A percentile compares a stretch with the other conserved stretches of the same genome.
Evolutionary conservation across 2,329 filamentous ascomycete genomes (phyloP).

Genomic region (Grosmannia clavigera): DNA sequence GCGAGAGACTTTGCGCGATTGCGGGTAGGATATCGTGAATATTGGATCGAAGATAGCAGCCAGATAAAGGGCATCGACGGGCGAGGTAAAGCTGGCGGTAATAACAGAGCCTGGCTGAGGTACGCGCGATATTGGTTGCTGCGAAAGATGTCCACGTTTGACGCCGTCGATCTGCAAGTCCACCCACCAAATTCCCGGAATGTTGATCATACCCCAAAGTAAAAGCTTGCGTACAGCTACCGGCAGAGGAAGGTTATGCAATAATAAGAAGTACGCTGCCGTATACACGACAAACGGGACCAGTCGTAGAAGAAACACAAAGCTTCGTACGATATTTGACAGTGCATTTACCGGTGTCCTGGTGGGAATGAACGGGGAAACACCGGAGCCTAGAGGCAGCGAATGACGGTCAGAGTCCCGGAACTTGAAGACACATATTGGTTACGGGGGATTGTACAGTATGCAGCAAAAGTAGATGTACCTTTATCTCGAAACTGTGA

Average conservation of each 20-base stretch:
- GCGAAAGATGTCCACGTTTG: conserved; percentile 73
- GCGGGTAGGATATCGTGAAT: conserved; percentile 77
- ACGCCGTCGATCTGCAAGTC: conserved; percentile 97
- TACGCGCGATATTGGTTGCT: conserved; percentile 59
- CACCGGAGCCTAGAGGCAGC: conserved; percentile 62
- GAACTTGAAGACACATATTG: neutral
- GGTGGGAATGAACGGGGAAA: conserved; percentile 87
- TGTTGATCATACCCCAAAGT: conserved; percentile 75
- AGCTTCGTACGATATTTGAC: conserved; percentile 50
- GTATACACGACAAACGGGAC: conserved; percentile 61
- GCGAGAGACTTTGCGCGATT: conserved; percentile 57
- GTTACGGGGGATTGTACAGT: neutral
- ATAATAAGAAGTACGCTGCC: conserved; percentile 61
- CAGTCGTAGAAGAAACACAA: conserved; percentile 70
- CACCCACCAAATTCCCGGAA: conserved; percentile 95
- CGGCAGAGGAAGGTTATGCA: conserved; percentile 63
- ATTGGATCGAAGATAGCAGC: conserved; percentile 93
- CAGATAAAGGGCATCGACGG: conserved; percentile 85
- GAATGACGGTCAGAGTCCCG: neutral
- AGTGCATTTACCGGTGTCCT: conserved; percentile 48
- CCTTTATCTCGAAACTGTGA: conserved; percentile 87
- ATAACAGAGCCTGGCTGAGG: conserved; percentile 73
- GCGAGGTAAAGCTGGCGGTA: conserved; percentile 81
- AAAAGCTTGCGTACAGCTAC: conserved; percentile 62
- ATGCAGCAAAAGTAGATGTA: conserved; percentile 23